Conservation (phyloP, 1,139 yeast species). For the Pichia sp. region DNA sequence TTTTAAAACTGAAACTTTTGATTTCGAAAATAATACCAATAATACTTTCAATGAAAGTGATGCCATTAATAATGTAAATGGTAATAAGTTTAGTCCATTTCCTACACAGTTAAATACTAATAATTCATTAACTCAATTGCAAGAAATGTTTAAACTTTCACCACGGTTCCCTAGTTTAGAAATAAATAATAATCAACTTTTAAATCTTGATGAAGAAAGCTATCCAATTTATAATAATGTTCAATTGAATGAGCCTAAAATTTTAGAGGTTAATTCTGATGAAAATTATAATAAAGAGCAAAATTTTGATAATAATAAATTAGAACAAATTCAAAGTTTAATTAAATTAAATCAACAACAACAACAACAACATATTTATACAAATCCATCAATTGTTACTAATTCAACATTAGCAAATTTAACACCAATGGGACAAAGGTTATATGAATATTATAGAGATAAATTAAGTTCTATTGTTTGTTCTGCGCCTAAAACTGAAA, state of each 20-base stretch:
- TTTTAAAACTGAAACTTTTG: slow-evolving; percentile 11
- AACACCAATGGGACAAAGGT: slow-evolving; percentile 39
- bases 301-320: not conserved
- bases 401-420: slow-evolving; percentile 28
- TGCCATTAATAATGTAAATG: not conserved
- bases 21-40: too few species aligned
- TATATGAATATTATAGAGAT: slow-evolving; percentile 63
- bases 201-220: not conserved
- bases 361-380: slow-evolving; percentile 12
- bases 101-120: not conserved
- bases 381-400: slow-evolving; percentile 27
- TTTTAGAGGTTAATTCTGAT: too few species aligned
- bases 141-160: slow-evolving; percentile 16
- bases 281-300: not conserved
- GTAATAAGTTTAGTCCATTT: not conserved
- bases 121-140: slow-evolving; percentile 4
- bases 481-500: slow-evolving; percentile 59
- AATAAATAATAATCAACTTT: not conserved
- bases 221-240: not conserved
- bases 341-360: slow-evolving; percentile 1
- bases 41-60: too few species aligned
- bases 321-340: not conserved
- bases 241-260: too few species aligned
- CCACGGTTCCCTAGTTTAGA: slow-evolving; percentile 3
- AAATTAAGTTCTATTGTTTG: slow-evolving; percentile 53